Base-by-base conservation (phyloP, 805 yeast species). In the Candida fluviatilis region DNA sequence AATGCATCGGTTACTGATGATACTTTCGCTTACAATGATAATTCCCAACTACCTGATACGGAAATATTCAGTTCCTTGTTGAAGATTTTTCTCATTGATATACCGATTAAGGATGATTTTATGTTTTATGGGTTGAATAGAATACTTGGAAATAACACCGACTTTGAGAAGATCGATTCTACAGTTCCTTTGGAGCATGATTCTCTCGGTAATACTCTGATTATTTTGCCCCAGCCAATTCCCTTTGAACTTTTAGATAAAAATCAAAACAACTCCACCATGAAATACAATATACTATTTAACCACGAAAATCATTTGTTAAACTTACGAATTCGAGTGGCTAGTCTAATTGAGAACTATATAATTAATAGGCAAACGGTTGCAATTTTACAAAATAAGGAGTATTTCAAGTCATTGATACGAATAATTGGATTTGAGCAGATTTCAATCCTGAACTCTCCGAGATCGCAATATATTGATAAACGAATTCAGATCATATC, bases 121-220 rank as follows among this genome's bases (percentile, higher is more conserved):
- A 58, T 66, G 47, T 60, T 76, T 33, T 74, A 62, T 47, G 84
- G 86, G 0, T 55, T 81, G 34, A 80, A 76, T 50, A 51, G 82
- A 40, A 43, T 66, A 3, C 37, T 76, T 21, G 86, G 86, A 0
- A 73, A 75, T 45, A 76, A 75, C 42, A 39, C 45, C 1, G 76
- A 73, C 48, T 58, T 66, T 19, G 45, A 43, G 10, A 61, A 74
- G 14, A 48, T 80, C 24, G 71, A 70, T 15, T 53, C 61, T 19
- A 51, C 75, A 3, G 58, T 76, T 4, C 75, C 79, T 1, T 36
- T 42, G 12, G 41, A 48, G 2, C 43, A 48, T 29, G 59, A 54
- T 36, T 27, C 39, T 30, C 38, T 59, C 10, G 49, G 55, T 31
- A 51, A 53, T 29, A 42, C 52, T 18, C 36, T 58, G 30, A 38